Base-by-base conservation (phyloP, 176 grass and related monocot species). In the Thalia dealbata region DNA sequence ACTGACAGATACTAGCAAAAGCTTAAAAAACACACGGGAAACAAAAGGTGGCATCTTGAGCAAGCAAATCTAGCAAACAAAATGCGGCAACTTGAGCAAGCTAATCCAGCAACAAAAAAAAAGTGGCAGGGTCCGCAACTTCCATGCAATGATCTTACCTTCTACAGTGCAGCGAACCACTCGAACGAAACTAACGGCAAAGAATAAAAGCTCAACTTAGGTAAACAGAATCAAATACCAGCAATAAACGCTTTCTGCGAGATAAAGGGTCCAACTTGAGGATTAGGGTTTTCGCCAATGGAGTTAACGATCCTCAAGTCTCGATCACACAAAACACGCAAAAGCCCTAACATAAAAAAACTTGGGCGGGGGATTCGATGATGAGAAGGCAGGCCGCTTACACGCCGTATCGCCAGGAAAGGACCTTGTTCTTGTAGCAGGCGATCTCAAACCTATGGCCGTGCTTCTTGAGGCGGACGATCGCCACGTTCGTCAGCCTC, bases 351-450 rank as follows among this genome's bases (percentile, higher is more conserved):
- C 11, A n/a, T n/a, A n/a, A 48, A 13, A 48, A 8, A 48, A 48
- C 45, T 6, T 28, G 27, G 15, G 2, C 2, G 26, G 26, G 26
- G 46, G 26, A 27, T 52, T 30, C 1, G 13, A 12, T 3, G 16
- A 52, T 4, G 69, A 51, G 45, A 24, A 23, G 52, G 12, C 52
- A 54, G 43, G 61, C n/a, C 4, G 14, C 55, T 75, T 86, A 86
- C 68, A 89, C 90, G 78, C 78, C 71, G 56, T 86, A 73, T 12
- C 90, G 90, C 90, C 90, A 92, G 0, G 90, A 92, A 41, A 92
- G 86, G 75, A 92, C 90, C 83, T 92, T 92, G 90, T 89, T 92
- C 78, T 88, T 88, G 86, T 89, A 92, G 75, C 86, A 92, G 15
- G 90, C 90, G 84, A 92, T 92, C 81, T 92, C 90, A 81, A 92